Evolutionary conservation across 306 rosid species (phyloP).

Genomic region (Urtica urens): DNA sequence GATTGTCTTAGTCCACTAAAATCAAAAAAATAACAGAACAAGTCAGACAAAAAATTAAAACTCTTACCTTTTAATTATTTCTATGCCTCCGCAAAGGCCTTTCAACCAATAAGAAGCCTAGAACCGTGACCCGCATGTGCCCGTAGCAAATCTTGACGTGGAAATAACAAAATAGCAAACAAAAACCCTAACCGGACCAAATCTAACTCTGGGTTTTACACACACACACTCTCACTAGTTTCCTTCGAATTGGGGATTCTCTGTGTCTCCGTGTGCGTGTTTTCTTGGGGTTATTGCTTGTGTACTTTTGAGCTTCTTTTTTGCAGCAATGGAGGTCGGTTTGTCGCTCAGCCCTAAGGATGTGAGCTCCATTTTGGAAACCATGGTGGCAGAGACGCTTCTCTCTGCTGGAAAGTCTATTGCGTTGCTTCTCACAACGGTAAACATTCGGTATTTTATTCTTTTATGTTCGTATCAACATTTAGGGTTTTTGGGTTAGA

Average conservation of each 20-base stretch:
- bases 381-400: slow-evolving; percentile 31
- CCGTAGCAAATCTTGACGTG: slow-evolving; percentile 6
- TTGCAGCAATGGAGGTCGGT: slow-evolving; percentile 36
- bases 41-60: too few relatives aligned
- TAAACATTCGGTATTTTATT: too few relatives aligned
- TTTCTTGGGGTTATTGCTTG: background rate
- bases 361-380: slow-evolving; percentile 27
- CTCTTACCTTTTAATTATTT: too few relatives aligned
- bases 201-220: slow-evolving; percentile 26
- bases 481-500: too few relatives aligned
- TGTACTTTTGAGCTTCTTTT: slow-evolving; percentile 7
- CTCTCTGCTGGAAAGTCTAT: slow-evolving; percentile 37
- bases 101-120: slow-evolving; percentile 2
- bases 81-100: too few relatives aligned
- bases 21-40: too few relatives aligned
- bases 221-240: slow-evolving; percentile 11
- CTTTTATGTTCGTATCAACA: too few relatives aligned
- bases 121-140: background rate
- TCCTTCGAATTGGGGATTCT: too few relatives aligned
- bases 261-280: background rate
- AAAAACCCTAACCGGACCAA: slow-evolving; percentile 56
- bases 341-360: slow-evolving; percentile 17
- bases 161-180: slow-evolving; percentile 12
- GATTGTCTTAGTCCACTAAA: too few relatives aligned
- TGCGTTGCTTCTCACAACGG: slow-evolving; percentile 40